These are phyloP conservation scores for Coemansia sp. DNA, from an alignment of 192 early-diverging fungal genomes.

Conservation along the genomic window DNA sequence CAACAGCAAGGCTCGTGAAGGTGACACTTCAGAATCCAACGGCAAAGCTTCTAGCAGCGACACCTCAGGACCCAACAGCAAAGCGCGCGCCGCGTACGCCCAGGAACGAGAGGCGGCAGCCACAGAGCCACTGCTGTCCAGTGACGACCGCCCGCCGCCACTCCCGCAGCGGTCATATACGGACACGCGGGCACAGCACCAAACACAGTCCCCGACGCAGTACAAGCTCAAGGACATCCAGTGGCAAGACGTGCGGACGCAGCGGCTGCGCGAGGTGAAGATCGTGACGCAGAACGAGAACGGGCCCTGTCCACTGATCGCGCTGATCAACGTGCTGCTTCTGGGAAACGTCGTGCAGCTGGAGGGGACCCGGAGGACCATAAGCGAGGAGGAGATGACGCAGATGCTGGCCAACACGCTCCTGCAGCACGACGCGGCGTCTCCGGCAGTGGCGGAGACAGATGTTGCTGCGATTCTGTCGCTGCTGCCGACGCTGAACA, in stretches of 20 bases:
- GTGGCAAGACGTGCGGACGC: constrained; percentile 58
- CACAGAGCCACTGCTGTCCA: no score
- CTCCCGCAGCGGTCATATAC: constrained; percentile 1
- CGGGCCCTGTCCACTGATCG: constrained; percentile 88
- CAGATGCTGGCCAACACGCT: constrained; percentile 75
- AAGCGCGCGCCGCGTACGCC: background rate
- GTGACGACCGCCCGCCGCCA: background rate
- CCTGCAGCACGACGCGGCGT: constrained; percentile 1
- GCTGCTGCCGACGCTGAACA: constrained; percentile 32
- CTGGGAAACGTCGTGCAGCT: constrained; percentile 69
- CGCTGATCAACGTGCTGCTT: constrained; percentile 79
- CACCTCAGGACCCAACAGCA: background rate
- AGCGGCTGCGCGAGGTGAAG: constrained; percentile 55
- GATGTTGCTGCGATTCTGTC: constrained; percentile 15
- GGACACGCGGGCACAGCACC: constrained; percentile 11
- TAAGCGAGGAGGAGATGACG: constrained; percentile 68
- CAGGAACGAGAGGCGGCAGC: background rate
- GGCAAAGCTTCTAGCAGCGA: no score
- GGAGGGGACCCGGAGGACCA: constrained; percentile 48
- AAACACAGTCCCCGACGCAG: background rate
- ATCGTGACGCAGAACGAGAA: constrained; percentile 93
- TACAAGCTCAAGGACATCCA: constrained; percentile 75
- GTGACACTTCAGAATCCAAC: no score
- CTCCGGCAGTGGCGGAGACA: constrained; percentile 1
- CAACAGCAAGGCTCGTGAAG: no score